Base-by-base conservation (phyloP, 345 rosid genomes). In the Salix koriyanagi region DNA sequence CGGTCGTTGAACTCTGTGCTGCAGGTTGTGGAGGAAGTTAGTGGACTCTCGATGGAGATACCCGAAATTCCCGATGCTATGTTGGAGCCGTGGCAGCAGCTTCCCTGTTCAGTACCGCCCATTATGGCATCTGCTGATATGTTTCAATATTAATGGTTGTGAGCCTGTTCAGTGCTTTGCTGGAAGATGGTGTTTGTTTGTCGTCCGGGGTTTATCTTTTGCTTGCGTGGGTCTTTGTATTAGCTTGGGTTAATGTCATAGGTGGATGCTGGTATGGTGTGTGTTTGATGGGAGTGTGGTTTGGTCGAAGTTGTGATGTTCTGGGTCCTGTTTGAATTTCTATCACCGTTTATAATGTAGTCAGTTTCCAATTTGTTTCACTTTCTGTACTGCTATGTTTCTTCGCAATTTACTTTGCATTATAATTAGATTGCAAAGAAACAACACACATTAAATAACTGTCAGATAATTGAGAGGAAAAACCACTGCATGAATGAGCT, bases 51-150 rank as follows among this genome's bases (percentile, higher is more conserved):
- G 0, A 65, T 95, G 80, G 97, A 90, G 46, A 90, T 90, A 32
- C 97, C 94, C 0, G 94, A 95, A 84, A 85, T 95, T 34, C 92
- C 94, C 0, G 92, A 87, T 48, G 75, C 88, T 32, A 71, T 88
- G 69, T 78, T 83, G 82, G 79, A 85, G 18, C 94, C 96, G 0
- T 90, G 92, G 97, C 92, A 85, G 80, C 82, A 85, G 80, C 82
- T 85, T 36, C 89, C 93, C 34, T 87, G 86, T 28, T 83, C 90
- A 0, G 65, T 54, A 70, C 92, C 84, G 78, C 92, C 94, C 2
- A 76, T 88, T 30, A 77, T 65, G 77, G 86, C 91, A 1, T 85
- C 91, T 52, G 88, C 87, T 37, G 89, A 91, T 77, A 77, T 83
- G 85, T 76, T 86, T 36, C 77, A 89, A 52, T 73, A 42, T 68